Evolutionary conservation across 441 rosid species (phyloP).

Genomic region (Hura crepitans): DNA sequence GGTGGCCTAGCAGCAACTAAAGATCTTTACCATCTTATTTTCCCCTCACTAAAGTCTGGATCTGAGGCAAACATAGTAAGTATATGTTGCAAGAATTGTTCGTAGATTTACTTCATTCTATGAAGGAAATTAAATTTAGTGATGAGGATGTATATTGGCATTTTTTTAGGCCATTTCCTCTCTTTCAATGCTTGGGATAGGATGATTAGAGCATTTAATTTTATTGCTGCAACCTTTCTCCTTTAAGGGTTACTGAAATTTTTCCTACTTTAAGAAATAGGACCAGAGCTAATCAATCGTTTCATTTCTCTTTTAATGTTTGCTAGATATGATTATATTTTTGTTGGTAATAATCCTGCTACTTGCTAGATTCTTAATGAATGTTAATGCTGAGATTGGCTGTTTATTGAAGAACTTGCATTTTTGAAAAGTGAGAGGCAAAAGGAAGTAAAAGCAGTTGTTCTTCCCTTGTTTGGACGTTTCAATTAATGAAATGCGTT

Average conservation of each 20-base stretch:
- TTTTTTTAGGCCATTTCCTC: not conserved
- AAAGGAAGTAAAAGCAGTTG: not conserved
- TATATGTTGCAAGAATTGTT: constrained; percentile 16
- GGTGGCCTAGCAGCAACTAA: constrained; percentile 80
- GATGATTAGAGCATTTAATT: constrained; percentile 1
- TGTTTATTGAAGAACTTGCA: not conserved
- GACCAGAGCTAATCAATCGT: too few species aligned
- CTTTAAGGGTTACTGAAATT: not conserved
- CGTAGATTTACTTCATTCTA: not conserved
- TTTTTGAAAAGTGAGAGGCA: not conserved
- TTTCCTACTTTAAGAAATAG: not conserved
- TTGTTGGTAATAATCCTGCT: not conserved
- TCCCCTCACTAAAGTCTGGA: constrained; percentile 86
- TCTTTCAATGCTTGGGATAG: not conserved
- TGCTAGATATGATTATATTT: not conserved
- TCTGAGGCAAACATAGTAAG: constrained; percentile 85
- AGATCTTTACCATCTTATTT: constrained; percentile 90
- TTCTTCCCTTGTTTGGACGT: constrained; percentile 2
- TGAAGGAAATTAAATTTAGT: not conserved
- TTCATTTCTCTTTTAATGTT: constrained; percentile 9
- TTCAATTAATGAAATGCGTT: not conserved
- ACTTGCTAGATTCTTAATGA: not conserved
- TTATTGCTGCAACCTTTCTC: not conserved
- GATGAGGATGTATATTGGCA: not conserved
- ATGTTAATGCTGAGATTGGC: not conserved